phyloP scores from a whole-genome alignment of 129 eudicot genomes.

The Escallonia herrerae region DNA sequence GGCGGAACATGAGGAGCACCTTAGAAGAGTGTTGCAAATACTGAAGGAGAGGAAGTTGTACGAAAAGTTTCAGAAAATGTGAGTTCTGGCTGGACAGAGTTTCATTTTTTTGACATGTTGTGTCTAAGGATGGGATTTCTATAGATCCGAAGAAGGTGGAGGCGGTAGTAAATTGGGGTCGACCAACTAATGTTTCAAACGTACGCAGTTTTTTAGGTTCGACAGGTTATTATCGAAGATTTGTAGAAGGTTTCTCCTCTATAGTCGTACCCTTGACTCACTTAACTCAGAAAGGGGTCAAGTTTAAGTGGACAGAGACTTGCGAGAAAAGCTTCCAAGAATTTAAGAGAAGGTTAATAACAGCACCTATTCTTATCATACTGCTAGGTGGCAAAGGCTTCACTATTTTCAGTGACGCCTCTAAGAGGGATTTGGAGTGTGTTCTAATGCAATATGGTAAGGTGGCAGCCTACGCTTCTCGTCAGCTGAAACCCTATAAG shows the following conservation, averaged over 20 bases:
- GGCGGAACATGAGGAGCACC: neutral
- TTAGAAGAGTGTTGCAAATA: neutral
- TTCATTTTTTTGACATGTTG: neutral
- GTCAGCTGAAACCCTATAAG: slow-evolving; percentile 1
- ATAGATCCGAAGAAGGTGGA: neutral
- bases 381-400: neutral
- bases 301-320: neutral
- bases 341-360: neutral
- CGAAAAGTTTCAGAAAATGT: no score
- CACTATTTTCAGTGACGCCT: slow-evolving; percentile 7
- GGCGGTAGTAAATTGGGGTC: neutral
- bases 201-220: neutral
- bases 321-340: slow-evolving; percentile 1
- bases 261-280: neutral
- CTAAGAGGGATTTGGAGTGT: neutral
- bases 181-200: neutral
- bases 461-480: neutral
- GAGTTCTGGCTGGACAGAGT: neutral
- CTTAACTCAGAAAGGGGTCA: neutral
- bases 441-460: neutral
- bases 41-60: neutral
- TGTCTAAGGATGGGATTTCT: neutral
- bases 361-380: neutral
- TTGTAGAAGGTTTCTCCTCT: neutral
- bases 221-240: neutral